Conservation (phyloP, 148 eudicot species). For the Diospyros lotus region DNA sequence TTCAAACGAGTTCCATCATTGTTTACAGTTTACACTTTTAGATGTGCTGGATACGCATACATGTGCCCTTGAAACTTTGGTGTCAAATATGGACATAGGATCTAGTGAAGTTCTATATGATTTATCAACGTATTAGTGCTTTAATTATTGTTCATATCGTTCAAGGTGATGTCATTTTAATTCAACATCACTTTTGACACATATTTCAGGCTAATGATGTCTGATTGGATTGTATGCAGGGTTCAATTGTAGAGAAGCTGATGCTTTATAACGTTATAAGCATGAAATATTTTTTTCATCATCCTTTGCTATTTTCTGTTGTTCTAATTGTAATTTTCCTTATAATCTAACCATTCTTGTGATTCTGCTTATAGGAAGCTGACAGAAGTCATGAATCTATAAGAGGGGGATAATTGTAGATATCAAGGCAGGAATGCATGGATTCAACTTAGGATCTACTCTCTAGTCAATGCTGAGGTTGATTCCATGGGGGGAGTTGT, state of each 20-base stretch:
- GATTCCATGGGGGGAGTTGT: constrained; percentile 99
- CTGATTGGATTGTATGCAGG: neutral
- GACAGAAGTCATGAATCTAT: constrained; percentile 26
- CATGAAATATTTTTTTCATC: neutral
- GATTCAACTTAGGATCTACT: constrained; percentile 61
- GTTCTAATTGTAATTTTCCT: too few species aligned
- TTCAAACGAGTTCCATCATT: neutral
- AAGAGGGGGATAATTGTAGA: constrained; percentile 46
- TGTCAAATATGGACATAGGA: neutral
- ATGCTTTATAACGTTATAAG: neutral
- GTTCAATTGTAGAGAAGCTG: neutral
- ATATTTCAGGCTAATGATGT: neutral
- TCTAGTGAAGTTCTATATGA: neutral
- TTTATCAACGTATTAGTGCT: neutral
- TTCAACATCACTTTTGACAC: neutral
- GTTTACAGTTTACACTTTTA: neutral
- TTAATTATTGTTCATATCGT: neutral
- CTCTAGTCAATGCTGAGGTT: constrained; percentile 87
- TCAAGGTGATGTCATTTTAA: neutral
- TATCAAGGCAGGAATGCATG: constrained; percentile 65
- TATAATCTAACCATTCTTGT: constrained; percentile 6
- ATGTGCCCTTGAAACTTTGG: neutral
- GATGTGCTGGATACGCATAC: neutral
- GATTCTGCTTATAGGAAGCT: constrained; percentile 17
- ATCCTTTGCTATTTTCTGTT: neutral